Evolutionary conservation across 2,329 filamentous ascomycete species (phyloP), one percentile per base, ranked within the genome.

Genomic region (Alternaria novae-zelandiae): DNA sequence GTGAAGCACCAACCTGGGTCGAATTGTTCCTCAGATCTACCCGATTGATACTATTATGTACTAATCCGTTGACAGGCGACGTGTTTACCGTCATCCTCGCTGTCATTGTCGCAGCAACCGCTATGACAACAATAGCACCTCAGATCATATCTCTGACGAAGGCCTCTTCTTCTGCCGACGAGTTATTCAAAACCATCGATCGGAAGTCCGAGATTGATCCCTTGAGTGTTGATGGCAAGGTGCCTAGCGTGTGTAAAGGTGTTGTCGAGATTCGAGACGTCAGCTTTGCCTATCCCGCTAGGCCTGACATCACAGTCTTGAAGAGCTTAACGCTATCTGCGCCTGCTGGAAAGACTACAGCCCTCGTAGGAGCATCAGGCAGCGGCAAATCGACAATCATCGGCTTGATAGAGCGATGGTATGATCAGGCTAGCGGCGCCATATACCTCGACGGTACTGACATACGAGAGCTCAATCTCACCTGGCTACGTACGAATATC

Each of bases 301-400:
- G 96, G 23, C 93, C 94, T 1, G 94, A 97, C 72, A 93, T 97
- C 6, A 87, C 89, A 2, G 92, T 98, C 46, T 94, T 99, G 90
- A 85, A 96, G 54, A 88, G 90, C 66, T 90, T 98, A 47, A 91
- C 85, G 55, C 86, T 99, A 2, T 81, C 86, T 0, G 90, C 97
- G 30, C 94, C 94, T 6, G 93, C 94, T 5, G 93, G 94, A 26
- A 96, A 97, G 81, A 94, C 91, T 1, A 97, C 94, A 6, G 96
- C 96, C 2, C 83, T 99, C 4, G 96, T 99, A 8, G 96, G 96
- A 59, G 92, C 95, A 0, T 97, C 94, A 21, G 96, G 96, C 4
- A 96, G 91, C 41, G 96, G 96, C 41, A 99, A 98, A 82, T 94
- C 90, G 74, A 98, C 95, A 0, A 94, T 98, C 66, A 90, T 98